Evolutionary conservation across 352 stramenopile species (phyloP).

Genomic region (Phytophthora sojae): DNA sequence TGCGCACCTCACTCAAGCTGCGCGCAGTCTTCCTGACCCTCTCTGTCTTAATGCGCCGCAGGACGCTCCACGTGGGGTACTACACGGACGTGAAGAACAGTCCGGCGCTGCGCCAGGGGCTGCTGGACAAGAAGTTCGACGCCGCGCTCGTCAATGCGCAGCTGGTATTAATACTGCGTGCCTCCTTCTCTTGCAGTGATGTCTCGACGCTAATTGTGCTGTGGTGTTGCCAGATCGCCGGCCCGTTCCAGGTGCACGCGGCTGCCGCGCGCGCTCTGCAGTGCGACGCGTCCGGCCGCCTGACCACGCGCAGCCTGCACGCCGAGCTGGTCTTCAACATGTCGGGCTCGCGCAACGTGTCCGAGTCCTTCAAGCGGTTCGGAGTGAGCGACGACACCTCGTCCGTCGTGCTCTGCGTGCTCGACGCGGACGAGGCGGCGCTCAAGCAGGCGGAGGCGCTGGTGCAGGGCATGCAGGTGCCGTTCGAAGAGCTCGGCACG

Average conservation of each 20-base stretch:
- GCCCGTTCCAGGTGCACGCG: slow-evolving; percentile 80
- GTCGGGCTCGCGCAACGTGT: slow-evolving; percentile 84
- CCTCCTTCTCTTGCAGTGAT: too few species aligned
- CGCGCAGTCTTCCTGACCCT: not conserved
- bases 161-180: slow-evolving; percentile 42
- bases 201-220: too few species aligned
- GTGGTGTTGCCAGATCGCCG: slow-evolving; percentile 54
- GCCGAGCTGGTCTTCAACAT: slow-evolving; percentile 89
- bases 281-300: slow-evolving; percentile 58
- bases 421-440: slow-evolving; percentile 66
- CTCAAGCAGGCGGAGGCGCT: slow-evolving; percentile 47
- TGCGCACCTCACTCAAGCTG: not conserved
- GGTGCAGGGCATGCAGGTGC: slow-evolving; percentile 60
- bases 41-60: slow-evolving; percentile 26
- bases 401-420: slow-evolving; percentile 74
- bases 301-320: slow-evolving; percentile 84
- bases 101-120: slow-evolving; percentile 53
- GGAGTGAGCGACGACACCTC: slow-evolving; percentile 65
- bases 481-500: slow-evolving; percentile 55
- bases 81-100: slow-evolving; percentile 83
- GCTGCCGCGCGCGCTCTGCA: slow-evolving; percentile 75
- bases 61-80: slow-evolving; percentile 77
- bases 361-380: slow-evolving; percentile 85
- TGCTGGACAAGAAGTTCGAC: slow-evolving; percentile 76
- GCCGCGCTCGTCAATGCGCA: slow-evolving; percentile 79